phyloP scores from a whole-genome alignment of 139 green algal species.

The Chlamydomonas eustigma region DNA sequence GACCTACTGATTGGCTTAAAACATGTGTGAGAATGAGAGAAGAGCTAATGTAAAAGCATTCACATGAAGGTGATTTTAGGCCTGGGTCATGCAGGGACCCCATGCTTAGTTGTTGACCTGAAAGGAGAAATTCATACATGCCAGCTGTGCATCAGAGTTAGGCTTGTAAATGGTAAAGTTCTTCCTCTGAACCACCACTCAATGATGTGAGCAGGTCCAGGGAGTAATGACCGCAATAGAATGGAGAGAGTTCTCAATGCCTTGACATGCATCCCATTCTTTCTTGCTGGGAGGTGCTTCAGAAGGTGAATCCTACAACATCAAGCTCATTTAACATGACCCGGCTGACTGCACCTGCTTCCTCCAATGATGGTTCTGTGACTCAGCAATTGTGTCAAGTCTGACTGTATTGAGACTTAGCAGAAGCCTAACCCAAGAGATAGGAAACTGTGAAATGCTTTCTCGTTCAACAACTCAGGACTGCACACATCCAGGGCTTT shows the following conservation, averaged over 20 bases:
- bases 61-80: no score
- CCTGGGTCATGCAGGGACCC: no score
- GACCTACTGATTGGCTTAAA: no score
- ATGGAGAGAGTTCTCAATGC: constrained; percentile 7
- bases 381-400: neutral
- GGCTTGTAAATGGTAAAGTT: no score
- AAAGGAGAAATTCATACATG: no score
- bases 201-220: neutral
- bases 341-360: neutral
- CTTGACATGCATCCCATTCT: neutral
- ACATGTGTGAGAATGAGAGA: no score
- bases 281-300: neutral
- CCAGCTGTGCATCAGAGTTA: no score
- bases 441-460: neutral
- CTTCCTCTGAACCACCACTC: no score
- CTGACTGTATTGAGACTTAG: neutral
- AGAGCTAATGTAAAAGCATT: no score
- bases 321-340: neutral
- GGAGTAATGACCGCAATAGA: neutral
- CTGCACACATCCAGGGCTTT: neutral
- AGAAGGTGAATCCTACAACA: neutral
- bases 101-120: no score
- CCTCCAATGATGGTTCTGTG: no score
- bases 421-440: neutral
- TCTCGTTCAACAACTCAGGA: neutral